Base-by-base conservation (phyloP, 805 yeast genomes). In the Pichia manshurica region DNA sequence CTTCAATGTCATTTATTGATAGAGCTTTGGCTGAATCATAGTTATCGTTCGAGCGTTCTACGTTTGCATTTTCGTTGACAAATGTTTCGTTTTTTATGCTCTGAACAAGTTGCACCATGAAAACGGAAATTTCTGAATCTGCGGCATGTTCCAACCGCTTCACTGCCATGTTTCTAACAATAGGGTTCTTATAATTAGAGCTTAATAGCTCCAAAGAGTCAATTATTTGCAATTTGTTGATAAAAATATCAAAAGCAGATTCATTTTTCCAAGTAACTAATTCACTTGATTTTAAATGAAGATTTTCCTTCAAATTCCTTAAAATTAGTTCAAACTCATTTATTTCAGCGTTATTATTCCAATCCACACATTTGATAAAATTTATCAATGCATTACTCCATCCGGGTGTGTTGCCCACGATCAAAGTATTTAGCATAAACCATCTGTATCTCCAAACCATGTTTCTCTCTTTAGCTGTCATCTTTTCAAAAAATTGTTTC, bases 401-500 rank as follows among this genome's bases (percentile, higher is more conserved):
- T 25, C 67, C 67, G 5, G 63, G 52, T 7, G 62, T 51, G 48
- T 64, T 67, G 17, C 62, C 61, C 23, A 62, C 43, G 7, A 67
- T 58, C 29, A 66, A 53, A 56, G 81, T 81, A 45, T 81, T 75
- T n/a, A 85, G 70, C 17, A 86, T 66, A 63, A 82, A 90, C 66
- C 86, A 93, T 46, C 98, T 69, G 65, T 84, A 91, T 63, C 85
- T 87, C 97, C 98, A 91, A 9, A 91, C 74, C 58, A 88, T 66
- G 53, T 88, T 87, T 68, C 85, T 87, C 55, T 91, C 96, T 59
- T 83, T 81, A 44, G 85, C 90, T 5, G 83, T 76, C 41, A 93
- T 70, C 55, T 81, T 85, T 45, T 86, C 86, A 39, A 87, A 91
- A 4, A 96, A 89, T 3, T 96, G 90, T 58, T 82, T 87, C 21